Evolutionary conservation across 129 eudicot species (phyloP).

Genomic region (Apium graveolens): DNA sequence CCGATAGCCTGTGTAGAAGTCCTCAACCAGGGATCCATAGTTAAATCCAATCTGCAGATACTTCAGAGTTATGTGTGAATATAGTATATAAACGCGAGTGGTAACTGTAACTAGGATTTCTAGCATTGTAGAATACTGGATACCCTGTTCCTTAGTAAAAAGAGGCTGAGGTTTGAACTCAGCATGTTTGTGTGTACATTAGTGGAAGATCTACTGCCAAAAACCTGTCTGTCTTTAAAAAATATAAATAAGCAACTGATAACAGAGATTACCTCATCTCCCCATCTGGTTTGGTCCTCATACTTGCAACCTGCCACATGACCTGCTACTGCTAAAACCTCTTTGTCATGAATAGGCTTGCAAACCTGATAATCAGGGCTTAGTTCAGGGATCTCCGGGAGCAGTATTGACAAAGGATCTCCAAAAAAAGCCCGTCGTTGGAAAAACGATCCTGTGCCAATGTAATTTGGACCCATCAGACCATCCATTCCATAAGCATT

Average conservation of each 20-base stretch:
- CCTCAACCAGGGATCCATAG: conserved; percentile 52
- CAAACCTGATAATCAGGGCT: conserved; percentile 25
- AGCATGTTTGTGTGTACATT: background rate
- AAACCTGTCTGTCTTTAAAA: background rate
- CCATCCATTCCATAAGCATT: conserved; percentile 49
- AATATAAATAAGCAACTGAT: background rate
- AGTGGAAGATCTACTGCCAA: background rate
- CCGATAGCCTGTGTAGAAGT: conserved; percentile 32
- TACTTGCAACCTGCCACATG: conserved; percentile 37
- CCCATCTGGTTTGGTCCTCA: conserved; percentile 47
- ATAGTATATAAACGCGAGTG: conserved; percentile 23
- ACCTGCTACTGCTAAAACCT: conserved; percentile 30
- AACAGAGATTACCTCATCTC: conserved; percentile 33
- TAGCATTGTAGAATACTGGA: background rate
- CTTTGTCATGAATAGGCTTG: conserved; percentile 20
- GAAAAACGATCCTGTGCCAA: conserved; percentile 61
- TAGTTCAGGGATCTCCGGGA: conserved; percentile 28
- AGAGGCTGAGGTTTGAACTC: background rate
- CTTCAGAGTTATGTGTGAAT: background rate
- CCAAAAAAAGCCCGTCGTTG: conserved; percentile 50
- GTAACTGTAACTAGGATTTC: background rate
- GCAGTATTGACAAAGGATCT: conserved; percentile 25
- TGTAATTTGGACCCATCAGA: conserved; percentile 38
- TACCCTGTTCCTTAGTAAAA: background rate
- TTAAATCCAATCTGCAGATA: conserved; percentile 37